Percentiles rank a stretch among this genome's conserved stretches.
phyloP scores from a whole-genome alignment of 768 basidiomycete species.

The Tricholomella constricta region DNA sequence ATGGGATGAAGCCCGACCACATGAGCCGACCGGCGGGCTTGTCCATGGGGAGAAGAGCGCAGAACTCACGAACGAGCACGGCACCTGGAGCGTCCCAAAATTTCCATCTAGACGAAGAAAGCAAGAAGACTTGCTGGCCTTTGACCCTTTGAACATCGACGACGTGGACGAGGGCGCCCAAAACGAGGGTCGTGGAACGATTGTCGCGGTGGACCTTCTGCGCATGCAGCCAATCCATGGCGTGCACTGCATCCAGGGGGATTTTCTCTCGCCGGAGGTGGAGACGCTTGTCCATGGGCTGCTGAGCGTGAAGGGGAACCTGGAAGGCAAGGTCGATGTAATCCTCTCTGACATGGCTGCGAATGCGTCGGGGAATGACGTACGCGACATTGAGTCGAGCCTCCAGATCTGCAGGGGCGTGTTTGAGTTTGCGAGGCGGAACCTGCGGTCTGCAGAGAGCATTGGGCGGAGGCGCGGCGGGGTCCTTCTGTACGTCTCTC shows the following conservation, averaged over 20 bases:
- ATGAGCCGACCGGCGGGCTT: background rate
- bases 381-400: slow-evolving; percentile 64
- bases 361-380: slow-evolving; percentile 70
- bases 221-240: slow-evolving; percentile 69
- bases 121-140: slow-evolving; percentile 18
- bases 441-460: slow-evolving; percentile 49
- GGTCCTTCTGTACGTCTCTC: slow-evolving; percentile 55
- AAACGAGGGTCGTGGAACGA: slow-evolving; percentile 23
- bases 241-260: slow-evolving; percentile 72
- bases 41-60: background rate
- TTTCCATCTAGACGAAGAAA: slow-evolving; percentile 4
- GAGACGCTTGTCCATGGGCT: slow-evolving; percentile 41
- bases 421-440: slow-evolving; percentile 59
- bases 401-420: slow-evolving; percentile 75
- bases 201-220: slow-evolving; percentile 82
- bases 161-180: background rate
- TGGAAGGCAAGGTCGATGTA: slow-evolving; percentile 61
- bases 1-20: slow-evolving; percentile 30
- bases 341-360: slow-evolving; percentile 90
- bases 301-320: slow-evolving; percentile 26
- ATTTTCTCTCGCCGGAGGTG: slow-evolving; percentile 67
- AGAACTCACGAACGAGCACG: background rate
- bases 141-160: slow-evolving; percentile 49
- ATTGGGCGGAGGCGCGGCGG: slow-evolving; percentile 47
- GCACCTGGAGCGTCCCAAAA: background rate